Percentiles rank a stretch among this genome's conserved stretches.
phyloP scores from a whole-genome alignment of 2,329 filamentous ascomycete species.

The Laburnicola sp. region DNA sequence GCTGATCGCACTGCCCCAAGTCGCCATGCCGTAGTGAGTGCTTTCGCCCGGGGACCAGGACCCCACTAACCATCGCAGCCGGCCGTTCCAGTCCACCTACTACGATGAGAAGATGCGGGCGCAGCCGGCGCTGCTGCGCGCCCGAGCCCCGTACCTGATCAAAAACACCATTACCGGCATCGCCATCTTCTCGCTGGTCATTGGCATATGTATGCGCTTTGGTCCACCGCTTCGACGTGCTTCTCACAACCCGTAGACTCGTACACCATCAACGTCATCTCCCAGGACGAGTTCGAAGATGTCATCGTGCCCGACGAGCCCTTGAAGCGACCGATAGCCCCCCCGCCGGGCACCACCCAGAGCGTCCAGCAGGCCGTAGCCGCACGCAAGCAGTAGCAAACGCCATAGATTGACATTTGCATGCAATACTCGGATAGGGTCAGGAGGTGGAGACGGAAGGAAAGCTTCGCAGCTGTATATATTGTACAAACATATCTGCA shows the following conservation, averaged over 20 bases:
- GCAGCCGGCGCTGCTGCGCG: conserved; percentile 85
- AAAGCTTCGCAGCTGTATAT: not conserved
- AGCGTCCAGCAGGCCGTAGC: conserved; percentile 37
- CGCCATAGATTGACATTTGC: not conserved
- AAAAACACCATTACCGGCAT: conserved; percentile 84
- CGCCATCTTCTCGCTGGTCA: conserved; percentile 73
- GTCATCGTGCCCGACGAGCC: conserved; percentile 84
- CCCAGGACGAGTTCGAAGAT: conserved; percentile 96
- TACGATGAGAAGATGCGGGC: conserved; percentile 88
- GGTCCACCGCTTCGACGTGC: not conserved
- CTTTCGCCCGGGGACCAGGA: not conserved
- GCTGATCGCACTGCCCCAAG: not conserved
- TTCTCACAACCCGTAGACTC: conserved; percentile 54
- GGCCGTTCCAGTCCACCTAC: conserved; percentile 72
- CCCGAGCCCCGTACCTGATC: conserved; percentile 86
- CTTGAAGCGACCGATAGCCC: conserved; percentile 46
- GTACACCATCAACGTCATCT: conserved; percentile 79
- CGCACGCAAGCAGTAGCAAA: conserved; percentile 28
- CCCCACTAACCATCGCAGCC: conserved; percentile 28
- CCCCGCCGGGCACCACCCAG: conserved; percentile 31
- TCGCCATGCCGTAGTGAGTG: conserved; percentile 44
- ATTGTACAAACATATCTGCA: conserved; percentile 2
- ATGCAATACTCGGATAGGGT: not conserved
- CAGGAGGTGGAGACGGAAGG: not conserved
- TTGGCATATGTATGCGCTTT: conserved; percentile 72